Evolutionary conservation across 1,139 yeast genomes (phyloP), one percentile per base, ranked within the genome.

Genomic region (Casaregolazyma lundiana): DNA sequence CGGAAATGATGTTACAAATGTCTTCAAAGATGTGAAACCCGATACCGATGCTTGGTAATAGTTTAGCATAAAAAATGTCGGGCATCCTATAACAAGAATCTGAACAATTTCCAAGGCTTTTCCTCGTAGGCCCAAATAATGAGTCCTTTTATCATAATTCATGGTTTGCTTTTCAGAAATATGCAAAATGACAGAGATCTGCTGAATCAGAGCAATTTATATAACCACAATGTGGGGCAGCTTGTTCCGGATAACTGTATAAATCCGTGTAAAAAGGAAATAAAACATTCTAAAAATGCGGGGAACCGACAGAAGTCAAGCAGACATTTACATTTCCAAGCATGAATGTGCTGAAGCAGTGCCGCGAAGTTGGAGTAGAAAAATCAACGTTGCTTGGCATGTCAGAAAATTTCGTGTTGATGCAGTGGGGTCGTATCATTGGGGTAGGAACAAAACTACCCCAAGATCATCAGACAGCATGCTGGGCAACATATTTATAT

Each of bases 1-100:
- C 0, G 74, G 72, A 56, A 74, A 69, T 13, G 69, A 64, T 32
- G 62, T 53, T 52, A 66, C 57, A 51, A 73, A 73, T 3, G 67
- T 51, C 2, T 60, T 58, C 44, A 70, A 58, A 0, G 75, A 71
- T 44, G 73, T 60, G 39, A 73, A 61, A 21, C 70, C 62, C 7
- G 32, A 26, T 3, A 26, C 32, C 11, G 32, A 26, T 9, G 32
- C 32, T 7, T 26, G 32, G 15, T 26, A 26, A 26, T 26, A 26
- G 15, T 26, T 26, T 6, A 26, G 32, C 32, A 26, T 26, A 6
- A 26, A 26, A 26, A 26, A 26, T 11, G 32, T 11, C 32, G 32
- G 32, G 32, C 32, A 26, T 6, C 32, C 32, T 26, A 26, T 26
- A 11, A 26, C 6, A 2, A 26, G 32, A 26, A n/a, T 26, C 32